Percentiles rank a stretch among this genome's conserved stretches.
These are phyloP conservation scores for Dryadomyces quercivorus DNA, from an alignment of 2,329 filamentous ascomycete genomes.

Conservation along the genomic window DNA sequence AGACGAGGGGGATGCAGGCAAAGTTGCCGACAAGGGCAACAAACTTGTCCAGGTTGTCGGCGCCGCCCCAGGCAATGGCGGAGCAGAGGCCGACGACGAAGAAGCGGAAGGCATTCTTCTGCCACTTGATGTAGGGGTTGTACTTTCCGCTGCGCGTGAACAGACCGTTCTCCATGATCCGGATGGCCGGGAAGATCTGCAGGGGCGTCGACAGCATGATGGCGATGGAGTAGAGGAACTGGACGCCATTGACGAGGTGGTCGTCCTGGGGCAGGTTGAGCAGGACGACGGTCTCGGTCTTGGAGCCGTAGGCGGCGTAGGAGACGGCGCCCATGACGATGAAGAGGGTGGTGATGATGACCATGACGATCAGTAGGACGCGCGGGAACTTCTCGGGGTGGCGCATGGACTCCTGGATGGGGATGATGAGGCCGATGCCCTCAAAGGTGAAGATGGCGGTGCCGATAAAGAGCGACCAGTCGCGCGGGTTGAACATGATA, in stretches of 20 bases:
- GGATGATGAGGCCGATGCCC: constrained; percentile 93
- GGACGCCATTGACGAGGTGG: constrained; percentile 88
- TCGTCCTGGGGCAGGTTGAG: constrained; percentile 93
- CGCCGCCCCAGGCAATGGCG: constrained; percentile 80
- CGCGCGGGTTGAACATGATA: constrained; percentile 74
- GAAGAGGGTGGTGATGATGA: constrained; percentile 87
- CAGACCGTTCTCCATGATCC: constrained; percentile 87
- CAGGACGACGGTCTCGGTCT: constrained; percentile 91
- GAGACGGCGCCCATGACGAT: constrained; percentile 83
- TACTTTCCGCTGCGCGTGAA: constrained; percentile 95
- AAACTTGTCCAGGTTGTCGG: constrained; percentile 92
- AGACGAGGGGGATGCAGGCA: constrained; percentile 92
- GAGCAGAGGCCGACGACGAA: constrained; percentile 81
- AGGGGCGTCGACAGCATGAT: constrained; percentile 90
- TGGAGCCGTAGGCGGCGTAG: constrained; percentile 89
- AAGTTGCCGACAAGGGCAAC: constrained; percentile 94
- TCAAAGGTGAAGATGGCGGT: constrained; percentile 99
- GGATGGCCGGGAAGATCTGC: constrained; percentile 95
- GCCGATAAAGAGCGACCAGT: constrained; percentile 97
- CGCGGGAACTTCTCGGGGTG: constrained; percentile 79
- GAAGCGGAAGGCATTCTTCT: constrained; percentile 97
- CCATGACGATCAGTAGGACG: constrained; percentile 83
- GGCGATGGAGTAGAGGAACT: constrained; percentile 96
- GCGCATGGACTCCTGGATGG: constrained; percentile 95
- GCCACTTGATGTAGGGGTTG: constrained; percentile 98